Base-by-base conservation (phyloP, 2,329 filamentous ascomycete species). In the Davidsoniella virescens region DNA sequence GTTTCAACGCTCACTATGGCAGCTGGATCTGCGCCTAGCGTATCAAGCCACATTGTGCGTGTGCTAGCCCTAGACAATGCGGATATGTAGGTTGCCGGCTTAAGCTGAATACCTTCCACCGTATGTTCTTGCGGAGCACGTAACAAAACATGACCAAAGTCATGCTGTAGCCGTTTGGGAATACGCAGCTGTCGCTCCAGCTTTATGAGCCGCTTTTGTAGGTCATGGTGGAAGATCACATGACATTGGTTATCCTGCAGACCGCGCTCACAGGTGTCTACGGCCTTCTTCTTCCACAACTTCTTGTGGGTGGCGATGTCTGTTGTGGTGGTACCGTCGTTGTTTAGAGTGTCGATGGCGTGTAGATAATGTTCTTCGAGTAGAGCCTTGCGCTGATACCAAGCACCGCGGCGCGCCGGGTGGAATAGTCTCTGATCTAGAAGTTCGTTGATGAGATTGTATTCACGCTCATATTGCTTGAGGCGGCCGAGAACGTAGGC, bases 351-450 rank as follows among this genome's bases (percentile, higher is more conserved):
- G 4, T 62, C 64, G 20, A 7, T 20, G 6, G 40, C n/a, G 16
- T 43, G 5, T 84, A 96, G 88, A 63, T 98, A 96, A 61, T 93
- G 87, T 62, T 98, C 92, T 66, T 98, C 92, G 2, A 98, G 65
- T 1, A 98, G 68, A 1, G 90, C 92, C 64, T 93, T 94, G 17
- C 92, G 84, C 60, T 95, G 88, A 61, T 96, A 96, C 92, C 92
- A 98, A 0, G 80, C 78, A 0, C 92, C 92, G 40, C 92, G 77
- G 25, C 88, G 76, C 1, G 87, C 78, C 41, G 84, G 72, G 58
- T 96, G 88, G 58, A 96, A 96, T 0, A 95, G 71, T 4, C 75
- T 75, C 61, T 98, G 92, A 3, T 67, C 66, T 0, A 98, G 75
- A 3, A 98, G 72, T 59, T 92, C 84, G 0, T 66, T 71, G 1